These are phyloP conservation scores for Flaveria sonorensis DNA, from an alignment of 129 eudicot species.

Conservation along the genomic window DNA sequence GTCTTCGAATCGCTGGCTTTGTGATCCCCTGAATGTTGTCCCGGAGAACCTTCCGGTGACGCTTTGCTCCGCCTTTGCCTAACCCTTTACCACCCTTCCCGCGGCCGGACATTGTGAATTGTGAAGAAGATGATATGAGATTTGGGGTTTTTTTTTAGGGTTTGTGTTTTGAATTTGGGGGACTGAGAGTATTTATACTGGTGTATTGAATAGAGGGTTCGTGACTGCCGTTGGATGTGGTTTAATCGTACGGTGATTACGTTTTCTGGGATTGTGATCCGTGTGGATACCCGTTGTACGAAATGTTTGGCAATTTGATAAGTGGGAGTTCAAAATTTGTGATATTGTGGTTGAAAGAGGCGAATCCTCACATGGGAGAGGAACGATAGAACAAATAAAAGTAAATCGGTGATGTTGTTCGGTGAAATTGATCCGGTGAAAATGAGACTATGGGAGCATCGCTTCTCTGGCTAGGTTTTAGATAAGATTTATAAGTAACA, in stretches of 20 bases:
- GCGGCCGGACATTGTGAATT: conserved; percentile 40
- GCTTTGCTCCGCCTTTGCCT: conserved; percentile 62
- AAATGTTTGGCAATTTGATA: too few relatives aligned
- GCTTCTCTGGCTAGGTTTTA: too few relatives aligned
- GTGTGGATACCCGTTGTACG: not conserved
- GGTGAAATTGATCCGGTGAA: too few relatives aligned
- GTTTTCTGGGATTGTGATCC: not conserved
- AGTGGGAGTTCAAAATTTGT: too few relatives aligned
- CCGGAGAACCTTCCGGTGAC: conserved; percentile 53
- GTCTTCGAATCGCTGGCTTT: conserved; percentile 50
- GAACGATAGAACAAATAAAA: too few relatives aligned
- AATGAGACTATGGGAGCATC: too few relatives aligned
- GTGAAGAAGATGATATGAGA: not conserved
- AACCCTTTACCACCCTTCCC: conserved; percentile 59
- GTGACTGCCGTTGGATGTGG: not conserved
- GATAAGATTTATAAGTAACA: too few relatives aligned
- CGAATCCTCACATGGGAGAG: too few relatives aligned
- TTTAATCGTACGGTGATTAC: not conserved
- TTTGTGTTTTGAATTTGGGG: too few relatives aligned
- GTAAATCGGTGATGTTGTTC: too few relatives aligned
- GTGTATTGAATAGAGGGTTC: not conserved
- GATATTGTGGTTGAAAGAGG: too few relatives aligned
- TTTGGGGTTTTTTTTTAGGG: not conserved
- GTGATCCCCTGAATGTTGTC: conserved; percentile 66
- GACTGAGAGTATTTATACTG: too few relatives aligned